These are phyloP conservation scores for Lepiota venenata DNA, from an alignment of 768 basidiomycete species.

Conservation along the genomic window DNA sequence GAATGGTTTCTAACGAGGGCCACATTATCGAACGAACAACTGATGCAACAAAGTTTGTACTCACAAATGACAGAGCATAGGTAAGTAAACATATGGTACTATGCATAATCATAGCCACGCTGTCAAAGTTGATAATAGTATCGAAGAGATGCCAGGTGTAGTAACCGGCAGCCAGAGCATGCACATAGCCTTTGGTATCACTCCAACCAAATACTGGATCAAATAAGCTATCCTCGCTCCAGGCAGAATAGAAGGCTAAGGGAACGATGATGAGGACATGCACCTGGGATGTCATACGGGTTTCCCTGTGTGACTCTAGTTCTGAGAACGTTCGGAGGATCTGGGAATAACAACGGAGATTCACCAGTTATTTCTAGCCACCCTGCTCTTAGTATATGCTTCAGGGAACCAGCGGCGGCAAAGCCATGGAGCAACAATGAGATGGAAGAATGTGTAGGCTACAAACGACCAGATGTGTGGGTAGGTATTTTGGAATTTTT, in stretches of 20 bases:
- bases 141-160: constrained; percentile 86
- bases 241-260: constrained; percentile 52
- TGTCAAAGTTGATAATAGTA: constrained; percentile 61
- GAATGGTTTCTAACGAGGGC: constrained; percentile 54
- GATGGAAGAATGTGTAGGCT: constrained; percentile 56
- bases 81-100: constrained; percentile 67
- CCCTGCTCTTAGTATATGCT: constrained; percentile 44
- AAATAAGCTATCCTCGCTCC: constrained; percentile 35
- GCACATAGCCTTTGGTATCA: constrained; percentile 47
- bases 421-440: constrained; percentile 51
- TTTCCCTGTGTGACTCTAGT: constrained; percentile 43
- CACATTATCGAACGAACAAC: constrained; percentile 2
- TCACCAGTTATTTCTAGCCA: constrained; percentile 61
- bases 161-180: constrained; percentile 72
- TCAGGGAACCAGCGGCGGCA: constrained; percentile 44
- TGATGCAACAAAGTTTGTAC: constrained; percentile 17
- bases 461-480: constrained; percentile 48
- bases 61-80: constrained; percentile 68
- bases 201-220: constrained; percentile 82
- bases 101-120: constrained; percentile 75
- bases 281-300: constrained; percentile 68
- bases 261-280: constrained; percentile 70
- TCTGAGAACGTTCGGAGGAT: constrained; percentile 4
- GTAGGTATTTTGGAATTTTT: constrained; percentile 52
- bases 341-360: constrained; percentile 15